Percentiles rank a stretch among this genome's conserved stretches.
These are phyloP conservation scores for Candida caryicola DNA, from an alignment of 805 yeast genomes.

Conservation along the genomic window DNA sequence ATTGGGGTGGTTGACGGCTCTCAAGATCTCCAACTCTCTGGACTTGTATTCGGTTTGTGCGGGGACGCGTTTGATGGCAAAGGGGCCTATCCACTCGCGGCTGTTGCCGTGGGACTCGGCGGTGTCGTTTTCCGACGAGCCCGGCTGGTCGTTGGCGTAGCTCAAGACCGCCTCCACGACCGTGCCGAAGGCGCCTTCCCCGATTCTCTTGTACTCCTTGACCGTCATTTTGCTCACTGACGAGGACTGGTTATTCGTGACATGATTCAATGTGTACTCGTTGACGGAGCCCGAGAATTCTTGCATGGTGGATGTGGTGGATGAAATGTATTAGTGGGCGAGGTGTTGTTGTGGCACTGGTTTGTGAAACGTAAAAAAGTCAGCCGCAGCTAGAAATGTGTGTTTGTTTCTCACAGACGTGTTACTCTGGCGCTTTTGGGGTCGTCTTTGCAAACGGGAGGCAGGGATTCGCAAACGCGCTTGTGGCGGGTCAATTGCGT, in stretches of 20 bases:
- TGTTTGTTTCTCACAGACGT: neutral
- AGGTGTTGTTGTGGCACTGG: constrained; percentile 1
- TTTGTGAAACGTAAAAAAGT: neutral
- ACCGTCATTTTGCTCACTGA: constrained; percentile 60
- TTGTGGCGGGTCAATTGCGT: no score
- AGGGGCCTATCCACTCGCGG: constrained; percentile 67
- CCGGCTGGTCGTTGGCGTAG: constrained; percentile 24
- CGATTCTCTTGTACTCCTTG: constrained; percentile 69
- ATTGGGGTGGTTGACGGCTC: constrained; percentile 77
- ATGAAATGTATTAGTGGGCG: neutral
- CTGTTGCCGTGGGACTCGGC: constrained; percentile 3
- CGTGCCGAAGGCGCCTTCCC: constrained; percentile 86
- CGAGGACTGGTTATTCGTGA: constrained; percentile 57
- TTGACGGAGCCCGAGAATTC: constrained; percentile 10
- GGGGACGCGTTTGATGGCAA: constrained; percentile 80
- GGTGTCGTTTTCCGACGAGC: constrained; percentile 8
- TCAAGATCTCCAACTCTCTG: constrained; percentile 72
- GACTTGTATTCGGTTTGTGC: constrained; percentile 86
- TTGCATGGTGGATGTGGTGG: constrained; percentile 1
- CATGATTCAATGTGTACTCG: constrained; percentile 42
- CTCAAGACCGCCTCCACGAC: constrained; percentile 68
- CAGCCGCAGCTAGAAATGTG: neutral
- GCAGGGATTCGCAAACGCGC: no score
- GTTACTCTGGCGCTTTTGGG: no score
- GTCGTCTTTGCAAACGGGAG: no score